A percentile compares a stretch with the other conserved stretches of the same genome.
phyloP scores from a whole-genome alignment of 129 eudicot genomes.

The Tagetes erecta region DNA sequence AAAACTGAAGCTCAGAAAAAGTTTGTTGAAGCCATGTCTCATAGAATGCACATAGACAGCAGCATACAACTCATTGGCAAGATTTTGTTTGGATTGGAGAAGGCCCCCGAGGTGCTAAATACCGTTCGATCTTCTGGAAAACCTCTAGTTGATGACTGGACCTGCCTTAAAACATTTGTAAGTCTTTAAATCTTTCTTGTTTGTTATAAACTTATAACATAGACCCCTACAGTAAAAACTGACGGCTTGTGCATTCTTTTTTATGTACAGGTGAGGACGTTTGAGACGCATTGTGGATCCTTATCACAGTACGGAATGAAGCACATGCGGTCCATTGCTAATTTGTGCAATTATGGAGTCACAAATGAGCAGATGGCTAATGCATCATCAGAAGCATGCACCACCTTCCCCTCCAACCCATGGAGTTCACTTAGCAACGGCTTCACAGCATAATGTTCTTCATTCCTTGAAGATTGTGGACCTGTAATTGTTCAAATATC shows the following conservation, averaged over 20 bases:
- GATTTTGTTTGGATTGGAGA: slow-evolving; percentile 75
- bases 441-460: slow-evolving; percentile 50
- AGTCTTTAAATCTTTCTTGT: slow-evolving; percentile 15
- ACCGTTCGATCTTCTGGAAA: slow-evolving; percentile 66
- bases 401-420: slow-evolving; percentile 53
- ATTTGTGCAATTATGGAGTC: slow-evolving; percentile 69
- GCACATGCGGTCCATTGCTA: slow-evolving; percentile 79
- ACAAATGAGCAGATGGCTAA: slow-evolving; percentile 59
- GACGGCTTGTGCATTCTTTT: background rate
- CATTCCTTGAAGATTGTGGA: background rate
- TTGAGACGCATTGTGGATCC: slow-evolving; percentile 71
- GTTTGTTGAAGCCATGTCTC: slow-evolving; percentile 82
- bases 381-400: slow-evolving; percentile 69
- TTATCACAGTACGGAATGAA: slow-evolving; percentile 80
- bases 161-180: slow-evolving; percentile 83
- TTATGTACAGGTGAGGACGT: slow-evolving; percentile 58
- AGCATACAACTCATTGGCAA: slow-evolving; percentile 71
- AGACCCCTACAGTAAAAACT: background rate
- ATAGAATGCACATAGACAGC: slow-evolving; percentile 78
- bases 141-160: slow-evolving; percentile 94
- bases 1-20: slow-evolving; percentile 72
- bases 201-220: slow-evolving; percentile 15
- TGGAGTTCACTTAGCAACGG: slow-evolving; percentile 82
- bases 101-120: slow-evolving; percentile 57
- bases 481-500: slow-evolving; percentile 12